A percentile compares a stretch with the other conserved stretches of the same genome.
These are phyloP conservation scores for Knoxdaviesia capensis DNA, from an alignment of 2,329 filamentous ascomycete species.

Conservation along the genomic window DNA sequence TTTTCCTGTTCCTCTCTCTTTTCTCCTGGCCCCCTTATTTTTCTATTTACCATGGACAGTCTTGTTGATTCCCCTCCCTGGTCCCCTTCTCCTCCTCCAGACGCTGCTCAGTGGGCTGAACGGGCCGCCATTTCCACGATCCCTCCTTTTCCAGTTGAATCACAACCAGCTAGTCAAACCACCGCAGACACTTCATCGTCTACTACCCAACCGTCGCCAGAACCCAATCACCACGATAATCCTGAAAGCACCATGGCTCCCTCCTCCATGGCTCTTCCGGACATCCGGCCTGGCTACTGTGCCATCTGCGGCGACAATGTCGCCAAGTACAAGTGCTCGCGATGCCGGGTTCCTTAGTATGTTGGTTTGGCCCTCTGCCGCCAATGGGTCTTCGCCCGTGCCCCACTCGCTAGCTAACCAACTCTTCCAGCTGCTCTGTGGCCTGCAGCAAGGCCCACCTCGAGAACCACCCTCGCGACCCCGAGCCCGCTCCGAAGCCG, in stretches of 20 bases:
- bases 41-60: too few relatives aligned
- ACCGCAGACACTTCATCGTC: too few relatives aligned
- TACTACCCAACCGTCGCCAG: too few relatives aligned
- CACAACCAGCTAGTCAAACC: too few relatives aligned
- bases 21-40: neutral
- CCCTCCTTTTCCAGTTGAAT: too few relatives aligned
- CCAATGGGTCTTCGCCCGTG: neutral
- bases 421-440: constrained; percentile 31
- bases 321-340: constrained; percentile 43
- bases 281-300: constrained; percentile 20
- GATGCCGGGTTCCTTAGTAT: constrained; percentile 37
- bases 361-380: constrained; percentile 9
- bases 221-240: too few relatives aligned
- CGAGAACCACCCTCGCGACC: constrained; percentile 24
- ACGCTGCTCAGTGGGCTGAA: too few relatives aligned
- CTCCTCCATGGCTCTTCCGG: too few relatives aligned
- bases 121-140: too few relatives aligned
- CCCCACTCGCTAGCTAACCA: constrained; percentile 2
- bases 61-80: too few relatives aligned
- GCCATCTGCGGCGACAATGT: constrained; percentile 29
- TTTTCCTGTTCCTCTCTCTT: neutral
- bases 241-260: too few relatives aligned
- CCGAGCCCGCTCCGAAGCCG: constrained; percentile 11
- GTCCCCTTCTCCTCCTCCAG: too few relatives aligned
- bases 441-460: constrained; percentile 32